These are phyloP conservation scores for Choanephora cucurbitarum DNA, from an alignment of 371 early-diverging fungal species.

Conservation along the genomic window DNA sequence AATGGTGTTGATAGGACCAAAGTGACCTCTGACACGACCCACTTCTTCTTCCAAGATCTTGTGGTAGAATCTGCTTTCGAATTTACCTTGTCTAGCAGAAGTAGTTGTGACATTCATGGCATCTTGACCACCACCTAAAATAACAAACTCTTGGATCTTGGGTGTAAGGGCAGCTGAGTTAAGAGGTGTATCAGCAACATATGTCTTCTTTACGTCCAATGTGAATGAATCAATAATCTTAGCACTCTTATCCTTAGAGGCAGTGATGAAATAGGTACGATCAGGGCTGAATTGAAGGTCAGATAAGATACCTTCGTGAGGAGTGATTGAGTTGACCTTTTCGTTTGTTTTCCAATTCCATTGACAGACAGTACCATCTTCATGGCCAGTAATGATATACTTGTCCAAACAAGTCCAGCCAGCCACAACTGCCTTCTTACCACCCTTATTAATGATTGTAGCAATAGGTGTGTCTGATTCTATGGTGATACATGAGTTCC, in stretches of 20 bases:
- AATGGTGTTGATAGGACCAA: slow-evolving; percentile 99
- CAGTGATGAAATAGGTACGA: slow-evolving; percentile 94
- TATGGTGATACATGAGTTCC: too few relatives aligned
- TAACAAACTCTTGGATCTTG: slow-evolving; percentile 73
- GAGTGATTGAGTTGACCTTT: slow-evolving; percentile 59
- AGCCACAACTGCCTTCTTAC: slow-evolving; percentile 90
- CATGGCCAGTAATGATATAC: slow-evolving; percentile 90
- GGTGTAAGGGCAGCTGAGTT: slow-evolving; percentile 97
- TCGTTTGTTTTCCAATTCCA: slow-evolving; percentile 86
- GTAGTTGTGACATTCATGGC: slow-evolving; percentile 96
- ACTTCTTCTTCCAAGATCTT: slow-evolving; percentile 96
- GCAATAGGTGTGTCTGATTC: slow-evolving; percentile 77
- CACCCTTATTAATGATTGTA: slow-evolving; percentile 67
- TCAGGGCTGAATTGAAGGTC: slow-evolving; percentile 95
- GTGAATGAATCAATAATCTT: slow-evolving; percentile 89
- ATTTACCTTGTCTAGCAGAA: slow-evolving; percentile 93
- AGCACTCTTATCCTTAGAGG: slow-evolving; percentile 96
- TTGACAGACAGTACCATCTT: slow-evolving; percentile 87
- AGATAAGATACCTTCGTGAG: slow-evolving; percentile 81
- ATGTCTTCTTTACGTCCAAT: slow-evolving; percentile 84
- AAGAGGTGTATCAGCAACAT: slow-evolving; percentile 91
- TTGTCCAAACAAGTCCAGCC: slow-evolving; percentile 92
- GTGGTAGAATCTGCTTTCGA: slow-evolving; percentile 99
- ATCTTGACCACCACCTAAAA: slow-evolving; percentile 85
- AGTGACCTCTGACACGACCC: slow-evolving; percentile 98